Evolutionary conservation across 2,329 filamentous ascomycete species (phyloP).

Genomic region (Alternaria ventricosa): DNA sequence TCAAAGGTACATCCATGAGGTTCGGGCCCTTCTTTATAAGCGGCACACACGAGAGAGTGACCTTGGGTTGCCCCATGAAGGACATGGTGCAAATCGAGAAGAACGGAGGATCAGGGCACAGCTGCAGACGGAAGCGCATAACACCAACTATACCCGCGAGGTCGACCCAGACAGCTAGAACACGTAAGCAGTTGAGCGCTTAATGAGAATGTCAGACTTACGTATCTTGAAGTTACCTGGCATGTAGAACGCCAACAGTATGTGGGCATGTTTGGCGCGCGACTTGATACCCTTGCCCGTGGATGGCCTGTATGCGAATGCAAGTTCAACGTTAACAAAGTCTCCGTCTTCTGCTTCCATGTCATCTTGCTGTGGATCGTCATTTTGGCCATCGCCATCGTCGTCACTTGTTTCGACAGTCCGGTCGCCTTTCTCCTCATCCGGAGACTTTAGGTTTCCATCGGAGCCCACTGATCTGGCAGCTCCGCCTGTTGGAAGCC

Average conservation of each 20-base stretch:
- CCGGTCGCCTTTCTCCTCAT: slow-evolving; percentile 59
- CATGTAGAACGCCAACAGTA: slow-evolving; percentile 76
- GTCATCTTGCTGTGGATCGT: slow-evolving; percentile 39
- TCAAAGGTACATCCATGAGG: slow-evolving; percentile 76
- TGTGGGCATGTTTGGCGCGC: slow-evolving; percentile 74
- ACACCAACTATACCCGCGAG: slow-evolving; percentile 74
- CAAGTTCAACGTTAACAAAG: slow-evolving; percentile 78
- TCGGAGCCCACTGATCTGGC: slow-evolving; percentile 65
- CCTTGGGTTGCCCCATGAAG: slow-evolving; percentile 76
- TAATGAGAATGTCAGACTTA: slow-evolving; percentile 32
- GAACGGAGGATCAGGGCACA: slow-evolving; percentile 78
- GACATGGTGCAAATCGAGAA: slow-evolving; percentile 77
- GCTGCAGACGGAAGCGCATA: slow-evolving; percentile 71
- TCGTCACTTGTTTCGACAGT: slow-evolving; percentile 55
- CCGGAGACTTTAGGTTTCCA: slow-evolving; percentile 61
- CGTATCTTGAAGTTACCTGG: slow-evolving; percentile 60
- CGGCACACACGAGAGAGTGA: slow-evolving; percentile 73
- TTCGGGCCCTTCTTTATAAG: slow-evolving; percentile 73
- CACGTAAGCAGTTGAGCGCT: slow-evolving; percentile 19
- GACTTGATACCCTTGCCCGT: slow-evolving; percentile 65
- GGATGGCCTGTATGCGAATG: slow-evolving; percentile 73
- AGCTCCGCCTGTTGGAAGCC: slow-evolving; percentile 75
- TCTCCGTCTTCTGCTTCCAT: slow-evolving; percentile 81
- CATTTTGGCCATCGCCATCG: slow-evolving; percentile 49
- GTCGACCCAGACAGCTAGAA: slow-evolving; percentile 73